Percentiles rank a stretch among this genome's conserved stretches.
phyloP scores from a whole-genome alignment of 495 filamentous ascomycete species.

The Cercophora sp. region DNA sequence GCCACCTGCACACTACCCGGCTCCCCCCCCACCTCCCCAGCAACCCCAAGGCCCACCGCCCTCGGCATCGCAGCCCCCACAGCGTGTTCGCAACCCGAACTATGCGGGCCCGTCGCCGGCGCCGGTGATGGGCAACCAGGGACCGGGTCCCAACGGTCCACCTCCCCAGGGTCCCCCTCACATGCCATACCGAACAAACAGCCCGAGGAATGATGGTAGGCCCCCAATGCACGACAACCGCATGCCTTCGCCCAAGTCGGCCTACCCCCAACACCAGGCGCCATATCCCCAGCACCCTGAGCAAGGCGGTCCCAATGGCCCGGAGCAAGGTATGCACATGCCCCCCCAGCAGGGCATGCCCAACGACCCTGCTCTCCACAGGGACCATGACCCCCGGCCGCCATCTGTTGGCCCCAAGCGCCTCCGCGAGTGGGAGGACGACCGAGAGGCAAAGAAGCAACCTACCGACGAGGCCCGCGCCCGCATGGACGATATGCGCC shows the following conservation, averaged over 20 bases:
- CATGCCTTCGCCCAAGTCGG: conserved; percentile 76
- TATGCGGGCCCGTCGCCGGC: conserved; percentile 61
- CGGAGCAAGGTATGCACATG: conserved; percentile 72
- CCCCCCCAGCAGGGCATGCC: conserved; percentile 68
- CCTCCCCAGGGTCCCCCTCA: conserved; percentile 61
- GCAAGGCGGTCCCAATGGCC: conserved; percentile 57
- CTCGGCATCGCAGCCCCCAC: conserved; percentile 27
- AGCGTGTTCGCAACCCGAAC: conserved; percentile 66
- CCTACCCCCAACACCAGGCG: conserved; percentile 74
- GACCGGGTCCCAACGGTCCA: conserved; percentile 28
- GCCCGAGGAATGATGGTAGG: conserved; percentile 72
- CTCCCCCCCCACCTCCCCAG: conserved; percentile 55
- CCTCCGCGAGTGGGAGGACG: conserved; percentile 86
- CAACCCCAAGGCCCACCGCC: conserved; percentile 46
- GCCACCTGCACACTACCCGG: conserved; percentile 57
- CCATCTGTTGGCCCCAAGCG: conserved; percentile 78
- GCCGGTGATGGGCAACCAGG: conserved; percentile 35
- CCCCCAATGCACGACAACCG: conserved; percentile 77
- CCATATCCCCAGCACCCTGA: conserved; percentile 67
- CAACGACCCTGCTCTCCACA: conserved; percentile 59
- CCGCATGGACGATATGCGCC: conserved; percentile 76
- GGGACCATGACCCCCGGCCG: conserved; percentile 74
- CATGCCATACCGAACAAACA: conserved; percentile 74
- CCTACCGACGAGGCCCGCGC: conserved; percentile 83
- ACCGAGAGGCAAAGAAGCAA: conserved; percentile 73